Conservation (phyloP, 345 rosid genomes). For the Populus davidiana region DNA sequence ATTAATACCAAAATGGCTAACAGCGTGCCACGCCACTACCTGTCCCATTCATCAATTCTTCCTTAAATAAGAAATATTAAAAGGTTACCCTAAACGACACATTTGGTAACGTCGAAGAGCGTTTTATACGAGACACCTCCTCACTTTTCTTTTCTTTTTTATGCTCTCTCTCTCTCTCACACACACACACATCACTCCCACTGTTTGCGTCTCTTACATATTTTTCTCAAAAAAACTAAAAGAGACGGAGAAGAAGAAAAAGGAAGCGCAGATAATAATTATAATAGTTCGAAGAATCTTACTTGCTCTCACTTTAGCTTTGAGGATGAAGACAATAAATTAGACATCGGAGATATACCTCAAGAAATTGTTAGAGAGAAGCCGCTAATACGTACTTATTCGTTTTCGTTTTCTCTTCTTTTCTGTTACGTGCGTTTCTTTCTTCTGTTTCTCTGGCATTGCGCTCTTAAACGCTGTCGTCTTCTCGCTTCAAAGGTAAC, state of each 20-base stretch:
- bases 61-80: neutral
- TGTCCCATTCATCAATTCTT: neutral
- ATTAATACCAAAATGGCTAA: too few relatives aligned
- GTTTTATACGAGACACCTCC: neutral
- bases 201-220: neutral
- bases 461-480: neutral
- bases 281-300: too few relatives aligned
- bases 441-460: neutral
- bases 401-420: neutral
- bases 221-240: neutral
- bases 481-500: neutral
- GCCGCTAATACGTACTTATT: neutral
- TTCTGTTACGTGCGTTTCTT: neutral
- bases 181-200: too few relatives aligned
- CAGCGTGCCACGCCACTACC: neutral
- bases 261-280: neutral
- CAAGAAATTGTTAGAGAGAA: neutral
- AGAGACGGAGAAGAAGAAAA: neutral
- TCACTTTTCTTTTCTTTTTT: neutral
- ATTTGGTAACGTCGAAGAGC: neutral
- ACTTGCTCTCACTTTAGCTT: neutral
- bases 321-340: neutral
- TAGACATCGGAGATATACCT: neutral
- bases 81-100: neutral
- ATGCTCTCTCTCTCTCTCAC: too few relatives aligned